These are phyloP conservation scores for Platismatia glauca DNA, from an alignment of 495 filamentous ascomycete species.

Conservation along the genomic window DNA sequence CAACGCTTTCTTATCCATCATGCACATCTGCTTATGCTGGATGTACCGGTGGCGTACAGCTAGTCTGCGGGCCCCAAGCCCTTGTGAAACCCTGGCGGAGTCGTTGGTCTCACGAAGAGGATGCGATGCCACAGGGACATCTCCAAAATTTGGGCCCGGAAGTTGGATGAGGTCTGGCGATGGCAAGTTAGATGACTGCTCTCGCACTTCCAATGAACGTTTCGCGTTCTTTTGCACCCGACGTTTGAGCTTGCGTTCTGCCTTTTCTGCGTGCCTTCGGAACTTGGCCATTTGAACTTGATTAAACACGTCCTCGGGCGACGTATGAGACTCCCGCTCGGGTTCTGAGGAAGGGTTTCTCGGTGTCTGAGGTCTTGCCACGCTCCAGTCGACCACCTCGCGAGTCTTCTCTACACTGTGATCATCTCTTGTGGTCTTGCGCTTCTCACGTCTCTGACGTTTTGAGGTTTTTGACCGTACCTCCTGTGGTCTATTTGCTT, in stretches of 20 bases:
- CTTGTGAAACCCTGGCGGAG: not conserved
- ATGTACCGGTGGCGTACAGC: conserved; percentile 63
- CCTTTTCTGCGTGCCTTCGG: conserved; percentile 29
- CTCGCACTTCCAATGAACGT: conserved; percentile 34
- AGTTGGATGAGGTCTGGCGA: not conserved
- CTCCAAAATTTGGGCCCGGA: not conserved
- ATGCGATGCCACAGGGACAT: not conserved
- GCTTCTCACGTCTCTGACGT: not conserved
- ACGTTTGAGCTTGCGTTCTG: conserved; percentile 39
- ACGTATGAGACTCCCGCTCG: conserved; percentile 16
- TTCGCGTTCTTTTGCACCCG: conserved; percentile 35
- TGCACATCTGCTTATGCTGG: conserved; percentile 66
- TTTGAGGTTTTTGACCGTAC: not conserved
- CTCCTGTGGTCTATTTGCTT: not conserved
- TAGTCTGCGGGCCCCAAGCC: conserved; percentile 41
- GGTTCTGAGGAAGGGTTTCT: not conserved
- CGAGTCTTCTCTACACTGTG: not conserved
- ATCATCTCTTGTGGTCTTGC: not conserved
- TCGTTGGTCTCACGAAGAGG: not conserved
- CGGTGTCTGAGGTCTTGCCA: not conserved
- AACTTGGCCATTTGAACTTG: conserved; percentile 20
- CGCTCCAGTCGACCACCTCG: not conserved
- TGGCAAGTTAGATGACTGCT: conserved; percentile 19
- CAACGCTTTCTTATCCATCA: conserved; percentile 60
- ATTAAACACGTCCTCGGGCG: conserved; percentile 30